Conservation (phyloP, 2,329 filamentous ascomycete species). For the Lachnellula occidentalis region DNA sequence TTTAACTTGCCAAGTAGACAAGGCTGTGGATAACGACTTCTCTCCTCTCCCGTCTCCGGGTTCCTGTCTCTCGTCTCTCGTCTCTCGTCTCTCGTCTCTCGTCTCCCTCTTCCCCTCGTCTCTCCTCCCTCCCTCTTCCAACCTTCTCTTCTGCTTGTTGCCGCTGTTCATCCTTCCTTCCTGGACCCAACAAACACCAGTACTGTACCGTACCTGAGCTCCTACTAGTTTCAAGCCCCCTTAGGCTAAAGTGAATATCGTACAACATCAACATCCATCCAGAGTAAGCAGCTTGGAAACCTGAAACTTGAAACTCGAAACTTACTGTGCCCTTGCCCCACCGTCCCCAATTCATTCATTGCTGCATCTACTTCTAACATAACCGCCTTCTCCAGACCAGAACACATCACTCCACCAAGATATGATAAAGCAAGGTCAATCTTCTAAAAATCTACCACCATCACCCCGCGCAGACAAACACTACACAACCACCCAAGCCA, state of each 20-base stretch:
- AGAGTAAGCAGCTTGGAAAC: no score
- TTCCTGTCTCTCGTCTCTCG: neutral
- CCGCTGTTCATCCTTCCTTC: neutral
- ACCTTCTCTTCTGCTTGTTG: neutral
- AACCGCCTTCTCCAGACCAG: neutral
- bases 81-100: neutral
- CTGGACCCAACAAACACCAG: neutral
- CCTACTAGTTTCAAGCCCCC: neutral
- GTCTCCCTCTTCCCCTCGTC: neutral
- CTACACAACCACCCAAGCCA: neutral
- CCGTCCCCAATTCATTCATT: conserved; percentile 3
- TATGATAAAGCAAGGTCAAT: conserved; percentile 13
- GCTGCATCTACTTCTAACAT: neutral
- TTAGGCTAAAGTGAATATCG: conserved; percentile 2
- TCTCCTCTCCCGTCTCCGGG: neutral
- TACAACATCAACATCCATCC: conserved; percentile 10
- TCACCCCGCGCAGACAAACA: conserved; percentile 2
- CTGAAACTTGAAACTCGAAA: conserved; percentile 12
- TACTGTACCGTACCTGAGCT: neutral
- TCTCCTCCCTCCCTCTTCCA: neutral
- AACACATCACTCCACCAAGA: neutral
- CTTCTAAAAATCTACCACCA: conserved; percentile 5
- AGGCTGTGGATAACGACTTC: neutral
- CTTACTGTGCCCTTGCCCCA: conserved; percentile 17
- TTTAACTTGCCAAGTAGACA: neutral